Percentiles rank a stretch among this genome's conserved stretches.
Conservation (phyloP, 2,329 filamentous ascomycete genomes). For the Rhinocladiella mackenziei region DNA sequence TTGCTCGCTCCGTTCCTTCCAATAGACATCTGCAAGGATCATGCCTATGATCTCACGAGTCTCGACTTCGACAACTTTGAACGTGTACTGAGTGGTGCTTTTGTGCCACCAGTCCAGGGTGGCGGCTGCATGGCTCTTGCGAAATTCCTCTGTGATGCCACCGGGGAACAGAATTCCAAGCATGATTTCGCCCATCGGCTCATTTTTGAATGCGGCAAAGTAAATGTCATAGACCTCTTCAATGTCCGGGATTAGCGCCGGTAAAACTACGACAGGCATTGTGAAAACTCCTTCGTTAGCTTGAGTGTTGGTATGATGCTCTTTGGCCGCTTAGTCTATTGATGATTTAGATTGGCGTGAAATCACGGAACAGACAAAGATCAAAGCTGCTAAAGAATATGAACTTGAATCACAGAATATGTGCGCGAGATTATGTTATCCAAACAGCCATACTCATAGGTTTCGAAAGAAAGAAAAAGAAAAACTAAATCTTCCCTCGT, state of each 20-base stretch:
- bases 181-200: conserved; percentile 33
- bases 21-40: conserved; percentile 45
- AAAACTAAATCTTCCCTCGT: no score
- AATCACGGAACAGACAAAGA: no score
- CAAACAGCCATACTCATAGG: no score
- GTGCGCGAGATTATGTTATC: no score
- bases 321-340: no score
- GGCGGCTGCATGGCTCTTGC: conserved; percentile 43
- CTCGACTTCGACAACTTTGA: conserved; percentile 46
- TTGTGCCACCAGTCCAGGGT: conserved; percentile 41
- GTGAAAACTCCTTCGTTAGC: no score
- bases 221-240: conserved; percentile 46
- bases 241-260: conserved; percentile 47
- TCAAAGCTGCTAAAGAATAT: no score
- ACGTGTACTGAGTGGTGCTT: conserved; percentile 43
- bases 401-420: no score
- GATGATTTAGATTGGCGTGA: no score
- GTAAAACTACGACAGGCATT: conserved; percentile 44
- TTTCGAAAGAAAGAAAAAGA: no score
- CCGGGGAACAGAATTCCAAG: conserved; percentile 43
- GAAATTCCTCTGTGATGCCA: conserved; percentile 36
- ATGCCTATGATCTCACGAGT: conserved; percentile 48
- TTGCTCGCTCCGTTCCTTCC: conserved; percentile 38
- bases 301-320: no score
- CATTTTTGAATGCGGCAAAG: conserved; percentile 44